Evolutionary conservation across 306 rosid species (phyloP).

Genomic region (Styphnolobium japonicum): DNA sequence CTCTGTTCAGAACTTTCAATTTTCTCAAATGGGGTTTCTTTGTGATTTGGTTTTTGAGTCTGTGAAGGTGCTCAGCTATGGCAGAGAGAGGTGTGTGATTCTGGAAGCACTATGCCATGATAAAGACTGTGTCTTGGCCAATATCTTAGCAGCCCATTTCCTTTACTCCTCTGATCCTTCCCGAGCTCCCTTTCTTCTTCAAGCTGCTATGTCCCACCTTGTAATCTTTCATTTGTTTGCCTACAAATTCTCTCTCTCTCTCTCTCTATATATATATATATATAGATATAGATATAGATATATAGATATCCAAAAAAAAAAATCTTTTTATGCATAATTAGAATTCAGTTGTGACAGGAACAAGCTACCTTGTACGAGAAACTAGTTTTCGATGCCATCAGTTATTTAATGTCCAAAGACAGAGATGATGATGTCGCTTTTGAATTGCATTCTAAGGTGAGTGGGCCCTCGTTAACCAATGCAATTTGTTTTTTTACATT

Average conservation of each 20-base stretch:
- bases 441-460: constrained; percentile 49
- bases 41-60: no score
- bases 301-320: no score
- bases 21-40: constrained; percentile 30
- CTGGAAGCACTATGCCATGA: constrained; percentile 66
- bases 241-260: background rate
- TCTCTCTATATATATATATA: no score
- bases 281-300: no score
- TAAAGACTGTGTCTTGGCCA: constrained; percentile 73
- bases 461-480: background rate
- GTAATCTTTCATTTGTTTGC: constrained; percentile 37
- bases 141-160: constrained; percentile 62
- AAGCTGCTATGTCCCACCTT: constrained; percentile 57
- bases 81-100: constrained; percentile 77
- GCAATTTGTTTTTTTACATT: background rate
- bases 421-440: constrained; percentile 60
- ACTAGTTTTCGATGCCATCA: constrained; percentile 48
- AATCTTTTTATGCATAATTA: background rate
- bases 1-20: background rate
- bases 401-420: constrained; percentile 46
- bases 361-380: constrained; percentile 65
- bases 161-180: constrained; percentile 55
- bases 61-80: constrained; percentile 67
- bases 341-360: constrained; percentile 42
- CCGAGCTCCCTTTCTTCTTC: constrained; percentile 44